Percentiles rank a stretch among this genome's conserved stretches.
Evolutionary conservation across 768 basidiomycete genomes (phyloP).

Genomic region (Tricholoma bakamatsutake): DNA sequence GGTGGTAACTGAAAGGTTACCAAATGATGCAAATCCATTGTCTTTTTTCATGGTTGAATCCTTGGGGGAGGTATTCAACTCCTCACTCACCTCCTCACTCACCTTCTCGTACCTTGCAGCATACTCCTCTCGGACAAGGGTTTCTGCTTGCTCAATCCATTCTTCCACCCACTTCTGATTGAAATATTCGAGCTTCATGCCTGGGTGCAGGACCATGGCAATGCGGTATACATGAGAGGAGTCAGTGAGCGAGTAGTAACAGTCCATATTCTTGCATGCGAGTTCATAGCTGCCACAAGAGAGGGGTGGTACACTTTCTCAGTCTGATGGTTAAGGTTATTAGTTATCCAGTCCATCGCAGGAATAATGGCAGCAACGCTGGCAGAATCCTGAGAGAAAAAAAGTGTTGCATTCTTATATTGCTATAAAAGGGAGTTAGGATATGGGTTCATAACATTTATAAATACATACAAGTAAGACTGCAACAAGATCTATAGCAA

Average conservation of each 20-base stretch:
- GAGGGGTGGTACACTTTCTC: constrained; percentile 10
- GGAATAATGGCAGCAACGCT: constrained; percentile 26
- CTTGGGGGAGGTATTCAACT: too few species aligned
- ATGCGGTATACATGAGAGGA: constrained; percentile 19
- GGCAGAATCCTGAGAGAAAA: constrained; percentile 15
- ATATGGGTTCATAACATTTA: background rate
- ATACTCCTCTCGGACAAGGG: background rate
- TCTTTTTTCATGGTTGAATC: background rate
- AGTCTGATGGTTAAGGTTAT: background rate
- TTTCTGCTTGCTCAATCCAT: constrained; percentile 20
- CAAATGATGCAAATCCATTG: background rate
- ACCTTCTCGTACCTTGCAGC: background rate
- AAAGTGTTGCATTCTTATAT: constrained; percentile 25
- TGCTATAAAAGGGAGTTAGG: constrained; percentile 13
- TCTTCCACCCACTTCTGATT: constrained; percentile 15
- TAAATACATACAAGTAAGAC: constrained; percentile 17
- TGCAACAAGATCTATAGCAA: constrained; percentile 17
- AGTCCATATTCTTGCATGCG: constrained; percentile 18
- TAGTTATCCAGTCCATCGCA: constrained; percentile 27
- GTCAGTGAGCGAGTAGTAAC: constrained; percentile 21
- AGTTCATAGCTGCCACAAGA: constrained; percentile 15
- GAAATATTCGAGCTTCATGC: constrained; percentile 28
- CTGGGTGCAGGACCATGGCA: constrained; percentile 28
- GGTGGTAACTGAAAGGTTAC: too few species aligned
- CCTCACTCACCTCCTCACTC: too few species aligned